phyloP scores from a whole-genome alignment of 768 basidiomycete species.

The Filobasidium floriforme region DNA sequence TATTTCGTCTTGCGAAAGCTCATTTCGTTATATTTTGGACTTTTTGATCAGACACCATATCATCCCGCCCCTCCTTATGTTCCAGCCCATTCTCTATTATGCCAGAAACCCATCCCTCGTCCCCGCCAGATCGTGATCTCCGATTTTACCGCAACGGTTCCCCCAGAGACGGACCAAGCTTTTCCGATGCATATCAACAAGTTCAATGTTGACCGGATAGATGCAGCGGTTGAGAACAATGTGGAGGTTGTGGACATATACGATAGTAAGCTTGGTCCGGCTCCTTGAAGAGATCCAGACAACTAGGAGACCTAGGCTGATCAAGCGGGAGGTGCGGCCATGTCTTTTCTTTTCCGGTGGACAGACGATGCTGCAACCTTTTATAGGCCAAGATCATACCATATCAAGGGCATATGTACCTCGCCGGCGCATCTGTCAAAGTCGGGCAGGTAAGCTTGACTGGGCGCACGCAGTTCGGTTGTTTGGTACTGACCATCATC shows the following conservation, averaged over 20 bases:
- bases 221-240: background rate
- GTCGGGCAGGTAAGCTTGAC: background rate
- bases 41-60: background rate
- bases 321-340: background rate
- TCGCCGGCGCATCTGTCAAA: background rate
- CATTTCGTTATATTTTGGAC: too few relatives aligned
- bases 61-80: background rate
- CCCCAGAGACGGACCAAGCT: background rate
- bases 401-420: background rate
- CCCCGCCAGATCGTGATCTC: background rate
- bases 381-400: background rate
- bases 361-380: background rate
- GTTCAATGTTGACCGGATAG: background rate
- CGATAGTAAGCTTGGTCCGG: background rate
- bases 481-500: background rate
- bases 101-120: background rate
- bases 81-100: background rate
- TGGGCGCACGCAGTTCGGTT: background rate
- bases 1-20: background rate
- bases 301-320: background rate
- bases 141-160: background rate
- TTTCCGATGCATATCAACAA: conserved; percentile 7
- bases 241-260: background rate
- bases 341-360: background rate
- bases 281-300: background rate